A percentile compares a stretch with the other conserved stretches of the same genome.
These are phyloP conservation scores for Enterospora canceri DNA, from an alignment of 371 early-diverging fungal species.

Conservation along the genomic window DNA sequence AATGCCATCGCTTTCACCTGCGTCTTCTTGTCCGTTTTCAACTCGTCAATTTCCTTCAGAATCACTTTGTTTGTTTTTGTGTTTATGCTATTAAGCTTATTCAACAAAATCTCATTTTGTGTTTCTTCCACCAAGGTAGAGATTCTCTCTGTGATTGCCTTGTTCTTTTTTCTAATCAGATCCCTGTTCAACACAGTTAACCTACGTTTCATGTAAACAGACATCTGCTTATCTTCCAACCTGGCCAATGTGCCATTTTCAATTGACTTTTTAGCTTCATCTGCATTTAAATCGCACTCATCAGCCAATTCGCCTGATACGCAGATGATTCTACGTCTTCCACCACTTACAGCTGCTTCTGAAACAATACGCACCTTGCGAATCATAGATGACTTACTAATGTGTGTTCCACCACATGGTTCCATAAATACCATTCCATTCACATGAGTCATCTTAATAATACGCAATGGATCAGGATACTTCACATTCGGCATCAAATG, in stretches of 20 bases:
- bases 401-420: conserved; percentile 98
- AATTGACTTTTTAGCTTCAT: conserved; percentile 12
- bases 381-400: conserved; percentile 75
- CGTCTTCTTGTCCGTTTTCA: too few species aligned
- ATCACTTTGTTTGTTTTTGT: too few species aligned
- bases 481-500: conserved; percentile 74
- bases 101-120: too few species aligned
- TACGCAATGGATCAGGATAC: conserved; percentile 60
- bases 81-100: too few species aligned
- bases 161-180: background rate
- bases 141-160: background rate
- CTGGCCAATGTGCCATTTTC: conserved; percentile 13
- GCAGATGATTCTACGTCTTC: conserved; percentile 83
- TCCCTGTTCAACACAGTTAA: conserved; percentile 21
- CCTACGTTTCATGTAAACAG: conserved; percentile 12
- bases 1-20: too few species aligned
- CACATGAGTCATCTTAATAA: conserved; percentile 62
- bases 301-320: conserved; percentile 65
- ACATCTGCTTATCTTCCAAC: conserved; percentile 22
- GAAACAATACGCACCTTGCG: conserved; percentile 71
- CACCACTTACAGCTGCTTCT: conserved; percentile 84
- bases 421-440: conserved; percentile 74
- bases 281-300: conserved; percentile 35
- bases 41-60: too few species aligned
- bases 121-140: too few species aligned